Conservation (phyloP, 441 rosid species). For the Corymbia calophylla region DNA sequence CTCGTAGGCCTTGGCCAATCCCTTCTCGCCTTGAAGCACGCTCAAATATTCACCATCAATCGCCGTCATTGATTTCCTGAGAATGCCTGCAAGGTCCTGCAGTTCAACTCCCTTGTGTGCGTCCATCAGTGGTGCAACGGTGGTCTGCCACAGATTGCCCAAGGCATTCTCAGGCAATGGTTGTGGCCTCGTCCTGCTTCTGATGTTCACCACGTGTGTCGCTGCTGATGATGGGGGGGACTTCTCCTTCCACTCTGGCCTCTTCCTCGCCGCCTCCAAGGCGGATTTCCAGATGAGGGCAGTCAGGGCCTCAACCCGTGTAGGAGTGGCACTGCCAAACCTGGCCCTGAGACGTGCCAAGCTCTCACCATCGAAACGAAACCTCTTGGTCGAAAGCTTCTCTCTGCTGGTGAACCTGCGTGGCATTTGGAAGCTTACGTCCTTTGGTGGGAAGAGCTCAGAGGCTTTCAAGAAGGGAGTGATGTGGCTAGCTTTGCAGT, state of each 20-base stretch:
- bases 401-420: not conserved
- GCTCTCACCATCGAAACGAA: not conserved
- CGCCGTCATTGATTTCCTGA: not conserved
- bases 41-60: not conserved
- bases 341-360: not conserved
- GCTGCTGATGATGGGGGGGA: not conserved
- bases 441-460: not conserved
- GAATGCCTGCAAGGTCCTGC: not conserved
- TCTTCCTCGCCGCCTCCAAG: not conserved
- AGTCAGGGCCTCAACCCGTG: not conserved
- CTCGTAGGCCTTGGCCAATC: conserved; percentile 8
- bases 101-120: not conserved
- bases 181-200: not conserved
- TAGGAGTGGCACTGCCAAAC: not conserved
- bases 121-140: not conserved
- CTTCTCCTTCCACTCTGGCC: not conserved
- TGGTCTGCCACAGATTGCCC: not conserved
- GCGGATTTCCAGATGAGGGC: not conserved
- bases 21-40: conserved; percentile 14
- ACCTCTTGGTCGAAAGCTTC: not conserved
- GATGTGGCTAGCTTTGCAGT: not conserved
- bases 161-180: not conserved
- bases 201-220: not conserved
- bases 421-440: not conserved
- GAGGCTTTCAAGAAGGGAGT: not conserved